A percentile compares a stretch with the other conserved stretches of the same genome.
Conservation (phyloP, 176 grass and related monocot genomes). For the Ensete ventricosum region DNA sequence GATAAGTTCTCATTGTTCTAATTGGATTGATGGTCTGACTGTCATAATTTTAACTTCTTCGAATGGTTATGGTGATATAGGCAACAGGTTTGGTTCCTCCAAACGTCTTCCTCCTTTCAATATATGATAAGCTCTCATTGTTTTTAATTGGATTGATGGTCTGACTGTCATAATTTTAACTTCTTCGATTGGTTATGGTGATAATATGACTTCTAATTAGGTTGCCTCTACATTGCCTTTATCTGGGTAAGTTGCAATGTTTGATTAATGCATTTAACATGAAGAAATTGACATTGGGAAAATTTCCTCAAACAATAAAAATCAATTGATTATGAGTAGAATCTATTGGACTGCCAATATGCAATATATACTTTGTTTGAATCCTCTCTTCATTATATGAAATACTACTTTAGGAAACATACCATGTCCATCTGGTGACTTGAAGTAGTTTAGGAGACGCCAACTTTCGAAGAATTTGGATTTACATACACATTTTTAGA, state of each 20-base stretch:
- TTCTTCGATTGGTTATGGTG: neutral
- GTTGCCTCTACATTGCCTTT: neutral
- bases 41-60: neutral
- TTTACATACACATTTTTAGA: neutral
- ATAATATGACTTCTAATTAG: neutral
- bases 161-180: neutral
- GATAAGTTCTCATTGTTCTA: constrained; percentile 1
- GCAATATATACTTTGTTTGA: neutral
- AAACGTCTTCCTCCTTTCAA: neutral
- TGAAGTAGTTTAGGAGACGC: neutral
- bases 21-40: neutral
- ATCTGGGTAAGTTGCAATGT: neutral
- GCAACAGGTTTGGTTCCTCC: constrained; percentile 49
- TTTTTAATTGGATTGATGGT: neutral
- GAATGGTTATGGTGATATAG: constrained; percentile 20
- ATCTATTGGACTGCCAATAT: neutral
- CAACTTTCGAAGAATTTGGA: neutral
- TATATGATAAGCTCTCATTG: constrained; percentile 3
- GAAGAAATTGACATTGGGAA: neutral
- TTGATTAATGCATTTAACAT: neutral
- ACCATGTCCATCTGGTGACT: too few relatives aligned
- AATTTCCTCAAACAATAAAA: neutral
- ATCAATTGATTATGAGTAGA: neutral
- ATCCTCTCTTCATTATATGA: neutral
- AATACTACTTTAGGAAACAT: neutral